Evolutionary conservation across 2,329 filamentous ascomycete species (phyloP), one percentile per base, ranked within the genome.

Genomic region (Aspergillus brunneoviolaceus): DNA sequence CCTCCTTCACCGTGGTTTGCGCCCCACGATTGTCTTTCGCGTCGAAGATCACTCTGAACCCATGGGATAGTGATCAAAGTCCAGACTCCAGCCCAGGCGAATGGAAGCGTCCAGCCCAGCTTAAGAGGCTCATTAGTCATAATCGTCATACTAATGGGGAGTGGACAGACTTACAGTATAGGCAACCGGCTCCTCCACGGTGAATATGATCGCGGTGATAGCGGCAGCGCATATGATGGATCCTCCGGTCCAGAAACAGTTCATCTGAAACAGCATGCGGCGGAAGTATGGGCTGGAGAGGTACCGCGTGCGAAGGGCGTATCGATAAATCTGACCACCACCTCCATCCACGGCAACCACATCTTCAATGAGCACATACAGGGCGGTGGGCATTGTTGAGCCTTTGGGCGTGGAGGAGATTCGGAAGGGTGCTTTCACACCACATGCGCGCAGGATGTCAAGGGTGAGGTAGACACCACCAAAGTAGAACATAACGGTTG

Each of bases 351-450:
- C 87, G 4, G 85, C 86, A 14, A 88, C 82, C 25, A 89, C 81
- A 66, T 90, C 87, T 72, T 90, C 87, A 27, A 89, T 84, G 31
- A 89, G 80, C 53, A 87, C 87, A 65, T 88, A 87, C 1, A 84
- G 80, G 2, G 85, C 82, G 0, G 87, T 87, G 3, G 83, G 80
- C 59, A 88, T 83, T 5, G 72, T 76, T 16, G 80, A 80, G 19
- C 86, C 86, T 68, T 86, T 87, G 0, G 80, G 80, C 0, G 85
- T 85, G 2, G 87, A 89, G 56, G 85, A 88, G 62, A 89, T 85
- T 50, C 85, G 83, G 67, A 86, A 87, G 0, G 85, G 86, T 0
- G 86, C 82, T 67, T 76, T 77, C 62, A 69, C 73, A n/a, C 78
- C 76, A 57, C 67, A 64, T 47, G 74, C 72, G 49, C 76, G 76